Conservation (phyloP, 2,329 filamentous ascomycete species). For the Colletotrichum spinosum region DNA sequence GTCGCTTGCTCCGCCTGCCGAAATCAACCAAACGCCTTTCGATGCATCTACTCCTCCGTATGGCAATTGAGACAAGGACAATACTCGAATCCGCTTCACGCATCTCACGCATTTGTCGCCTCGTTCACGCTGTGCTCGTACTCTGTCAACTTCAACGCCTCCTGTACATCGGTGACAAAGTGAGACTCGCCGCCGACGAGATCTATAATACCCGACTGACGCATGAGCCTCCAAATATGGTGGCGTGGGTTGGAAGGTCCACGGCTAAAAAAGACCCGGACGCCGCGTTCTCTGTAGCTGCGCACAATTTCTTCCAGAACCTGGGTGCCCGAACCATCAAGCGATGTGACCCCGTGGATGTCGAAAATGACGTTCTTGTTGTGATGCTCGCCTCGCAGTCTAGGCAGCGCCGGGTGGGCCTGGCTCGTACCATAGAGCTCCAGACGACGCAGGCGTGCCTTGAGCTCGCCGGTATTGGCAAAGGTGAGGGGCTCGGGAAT, state of each 20-base stretch:
- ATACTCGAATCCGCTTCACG: not conserved
- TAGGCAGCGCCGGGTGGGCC: constrained; percentile 88
- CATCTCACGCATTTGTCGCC: constrained; percentile 14
- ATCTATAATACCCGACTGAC: constrained; percentile 85
- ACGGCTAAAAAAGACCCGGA: constrained; percentile 79
- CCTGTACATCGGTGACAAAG: constrained; percentile 86
- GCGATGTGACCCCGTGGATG: constrained; percentile 94
- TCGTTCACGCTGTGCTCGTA: constrained; percentile 65
- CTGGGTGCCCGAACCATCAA: constrained; percentile 94
- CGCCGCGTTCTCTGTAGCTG: constrained; percentile 80
- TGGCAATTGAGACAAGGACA: too few species aligned
- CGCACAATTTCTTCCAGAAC: constrained; percentile 91
- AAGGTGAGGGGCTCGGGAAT: constrained; percentile 97
- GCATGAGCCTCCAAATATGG: constrained; percentile 78
- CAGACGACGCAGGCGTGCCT: constrained; percentile 82
- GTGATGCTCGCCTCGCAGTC: constrained; percentile 79
- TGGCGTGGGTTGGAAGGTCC: constrained; percentile 59
- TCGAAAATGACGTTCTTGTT: constrained; percentile 97
- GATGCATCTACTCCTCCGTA: constrained; percentile 10
- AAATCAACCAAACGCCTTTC: constrained; percentile 25
- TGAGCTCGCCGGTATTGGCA: constrained; percentile 94
- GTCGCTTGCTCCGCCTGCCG: constrained; percentile 22
- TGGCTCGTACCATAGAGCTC: constrained; percentile 90
- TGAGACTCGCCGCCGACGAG: constrained; percentile 80
- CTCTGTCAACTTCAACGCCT: constrained; percentile 86